Evolutionary conservation across 2,329 filamentous ascomycete species (phyloP).

Genomic region (Clonostachys rhizophaga): DNA sequence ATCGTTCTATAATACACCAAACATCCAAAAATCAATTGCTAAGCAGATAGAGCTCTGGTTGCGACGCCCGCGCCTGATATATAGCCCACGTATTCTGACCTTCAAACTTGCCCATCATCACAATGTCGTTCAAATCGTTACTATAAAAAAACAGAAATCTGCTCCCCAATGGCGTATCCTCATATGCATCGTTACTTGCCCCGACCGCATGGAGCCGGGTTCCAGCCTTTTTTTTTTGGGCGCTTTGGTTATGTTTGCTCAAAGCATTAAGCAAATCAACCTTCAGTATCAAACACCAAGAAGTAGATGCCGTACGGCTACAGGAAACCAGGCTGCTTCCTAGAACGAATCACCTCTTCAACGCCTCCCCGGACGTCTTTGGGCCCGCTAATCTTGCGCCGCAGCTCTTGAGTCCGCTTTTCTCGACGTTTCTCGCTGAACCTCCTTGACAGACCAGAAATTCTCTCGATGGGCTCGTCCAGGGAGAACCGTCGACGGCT

Average conservation of each 20-base stretch:
- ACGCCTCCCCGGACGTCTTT: conserved; percentile 54
- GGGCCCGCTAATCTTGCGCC: conserved; percentile 56
- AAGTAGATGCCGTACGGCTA: not conserved
- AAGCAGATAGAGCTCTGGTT: no score
- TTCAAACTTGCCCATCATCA: no score
- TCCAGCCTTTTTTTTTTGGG: no score
- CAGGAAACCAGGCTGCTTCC: conserved; percentile 9
- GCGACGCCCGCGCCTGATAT: no score
- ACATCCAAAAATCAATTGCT: no score
- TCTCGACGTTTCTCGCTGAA: conserved; percentile 55
- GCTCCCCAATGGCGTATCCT: no score
- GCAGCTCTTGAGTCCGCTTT: conserved; percentile 52
- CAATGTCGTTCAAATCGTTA: no score
- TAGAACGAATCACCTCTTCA: conserved; percentile 47
- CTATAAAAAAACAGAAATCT: no score
- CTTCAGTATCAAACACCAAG: not conserved
- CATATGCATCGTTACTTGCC: not conserved
- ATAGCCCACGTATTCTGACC: no score
- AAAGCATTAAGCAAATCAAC: not conserved
- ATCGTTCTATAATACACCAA: no score
- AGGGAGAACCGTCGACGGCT: conserved; percentile 27
- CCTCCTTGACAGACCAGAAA: conserved; percentile 47
- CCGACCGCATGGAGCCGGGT: not conserved
- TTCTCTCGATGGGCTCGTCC: conserved; percentile 43
- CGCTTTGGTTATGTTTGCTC: not conserved